phyloP scores from a whole-genome alignment of 805 yeast genomes.

The Geotrichum ghanense region DNA sequence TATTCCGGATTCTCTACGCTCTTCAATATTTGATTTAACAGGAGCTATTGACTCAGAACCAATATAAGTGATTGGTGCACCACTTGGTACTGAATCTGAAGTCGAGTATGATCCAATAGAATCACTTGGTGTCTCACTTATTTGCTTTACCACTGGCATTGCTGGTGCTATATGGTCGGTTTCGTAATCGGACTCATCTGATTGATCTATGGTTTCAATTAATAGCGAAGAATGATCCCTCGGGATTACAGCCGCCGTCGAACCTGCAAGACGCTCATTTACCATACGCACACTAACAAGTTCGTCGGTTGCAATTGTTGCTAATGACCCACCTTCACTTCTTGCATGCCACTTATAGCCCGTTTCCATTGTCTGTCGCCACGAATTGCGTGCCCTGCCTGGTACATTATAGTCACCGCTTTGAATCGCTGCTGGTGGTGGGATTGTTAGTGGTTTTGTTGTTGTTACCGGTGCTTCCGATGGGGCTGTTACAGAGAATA shows the following conservation, averaged over 20 bases:
- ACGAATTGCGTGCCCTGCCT: slow-evolving; percentile 36
- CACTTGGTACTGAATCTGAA: not conserved
- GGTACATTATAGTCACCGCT: slow-evolving; percentile 43
- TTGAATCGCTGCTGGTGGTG: too few relatives aligned
- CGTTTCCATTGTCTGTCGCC: slow-evolving; percentile 40
- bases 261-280: not conserved
- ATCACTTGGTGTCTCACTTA: not conserved
- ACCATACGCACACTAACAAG: slow-evolving; percentile 69
- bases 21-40: too few relatives aligned
- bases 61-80: too few relatives aligned
- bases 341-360: slow-evolving; percentile 37
- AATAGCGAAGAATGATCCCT: not conserved
- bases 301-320: slow-evolving; percentile 79
- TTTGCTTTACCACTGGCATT: too few relatives aligned
- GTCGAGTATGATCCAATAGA: not conserved
- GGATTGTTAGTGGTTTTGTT: too few relatives aligned
- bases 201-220: not conserved
- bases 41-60: too few relatives aligned
- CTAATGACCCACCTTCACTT: slow-evolving; percentile 58
- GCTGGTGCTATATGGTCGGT: too few relatives aligned
- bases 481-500: not conserved
- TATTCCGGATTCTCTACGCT: too few relatives aligned
- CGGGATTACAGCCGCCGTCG: not conserved
- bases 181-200: not conserved
- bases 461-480: too few relatives aligned